A percentile compares a stretch with the other conserved stretches of the same genome.
phyloP scores from a whole-genome alignment of 768 basidiomycete species.

The Tephrocybe sp. region DNA sequence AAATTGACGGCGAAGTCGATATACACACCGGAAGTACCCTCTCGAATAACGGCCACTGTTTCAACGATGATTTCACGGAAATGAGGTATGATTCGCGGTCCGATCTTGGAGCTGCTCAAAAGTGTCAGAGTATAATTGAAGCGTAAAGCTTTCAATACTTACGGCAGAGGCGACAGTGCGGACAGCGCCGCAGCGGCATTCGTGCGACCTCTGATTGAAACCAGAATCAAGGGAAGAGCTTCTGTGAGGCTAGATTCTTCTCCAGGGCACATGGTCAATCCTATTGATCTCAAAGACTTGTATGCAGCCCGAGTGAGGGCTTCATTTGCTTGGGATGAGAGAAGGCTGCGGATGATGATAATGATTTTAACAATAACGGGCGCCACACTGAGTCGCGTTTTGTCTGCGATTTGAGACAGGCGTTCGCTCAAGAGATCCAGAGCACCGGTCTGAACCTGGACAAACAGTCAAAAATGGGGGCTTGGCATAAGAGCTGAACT shows the following conservation, averaged over 20 bases:
- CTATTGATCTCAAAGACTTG: slow-evolving; percentile 59
- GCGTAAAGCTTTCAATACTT: slow-evolving; percentile 23
- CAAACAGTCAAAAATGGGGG: slow-evolving; percentile 6
- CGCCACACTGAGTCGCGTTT: slow-evolving; percentile 52
- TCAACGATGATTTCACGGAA: slow-evolving; percentile 71
- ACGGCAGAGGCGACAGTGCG: slow-evolving; percentile 65
- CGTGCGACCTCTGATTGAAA: slow-evolving; percentile 40
- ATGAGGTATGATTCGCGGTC: slow-evolving; percentile 86
- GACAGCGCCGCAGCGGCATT: slow-evolving; percentile 45
- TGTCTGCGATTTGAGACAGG: slow-evolving; percentile 56
- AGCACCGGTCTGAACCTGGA: slow-evolving; percentile 64
- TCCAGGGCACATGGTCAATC: slow-evolving; percentile 52
- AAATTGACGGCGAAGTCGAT: background rate
- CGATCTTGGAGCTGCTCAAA: slow-evolving; percentile 62
- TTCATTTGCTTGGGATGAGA: slow-evolving; percentile 42
- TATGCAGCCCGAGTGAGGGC: slow-evolving; percentile 49
- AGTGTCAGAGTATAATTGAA: background rate
- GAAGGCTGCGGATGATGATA: slow-evolving; percentile 44
- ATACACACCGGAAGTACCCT: slow-evolving; percentile 35
- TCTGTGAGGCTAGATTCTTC: slow-evolving; percentile 69
- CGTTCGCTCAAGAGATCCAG: slow-evolving; percentile 70
- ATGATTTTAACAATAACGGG: slow-evolving; percentile 55
- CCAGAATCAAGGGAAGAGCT: slow-evolving; percentile 59
- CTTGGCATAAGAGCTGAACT: background rate
- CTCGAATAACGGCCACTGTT: slow-evolving; percentile 48